phyloP scores from a whole-genome alignment of 805 yeast species.

The Wickerhamomyces bovis region DNA sequence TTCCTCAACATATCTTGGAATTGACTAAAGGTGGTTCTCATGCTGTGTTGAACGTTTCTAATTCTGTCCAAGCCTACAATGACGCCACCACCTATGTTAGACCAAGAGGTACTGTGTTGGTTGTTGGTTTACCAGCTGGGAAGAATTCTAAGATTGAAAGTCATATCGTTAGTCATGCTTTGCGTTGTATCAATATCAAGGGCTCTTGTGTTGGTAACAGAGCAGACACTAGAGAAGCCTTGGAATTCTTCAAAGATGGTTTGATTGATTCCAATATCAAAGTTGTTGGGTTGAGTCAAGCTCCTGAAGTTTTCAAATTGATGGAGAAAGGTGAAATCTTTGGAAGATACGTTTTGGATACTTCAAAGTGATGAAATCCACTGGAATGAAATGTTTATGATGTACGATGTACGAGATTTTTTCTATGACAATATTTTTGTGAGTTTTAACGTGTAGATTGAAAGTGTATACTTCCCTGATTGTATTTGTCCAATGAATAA shows the following conservation, averaged over 20 bases:
- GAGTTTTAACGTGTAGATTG: too few relatives aligned
- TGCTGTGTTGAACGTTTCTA: slow-evolving; percentile 61
- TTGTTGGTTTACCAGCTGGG: slow-evolving; percentile 69
- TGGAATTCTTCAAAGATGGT: slow-evolving; percentile 60
- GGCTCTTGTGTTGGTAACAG: slow-evolving; percentile 73
- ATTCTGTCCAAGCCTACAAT: slow-evolving; percentile 51
- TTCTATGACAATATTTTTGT: too few relatives aligned
- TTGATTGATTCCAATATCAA: slow-evolving; percentile 52
- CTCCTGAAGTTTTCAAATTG: slow-evolving; percentile 41
- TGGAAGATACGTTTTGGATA: slow-evolving; percentile 57
- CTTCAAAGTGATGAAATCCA: slow-evolving; percentile 23
- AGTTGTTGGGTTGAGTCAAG: slow-evolving; percentile 45
- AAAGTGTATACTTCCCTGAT: too few relatives aligned
- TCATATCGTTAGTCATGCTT: slow-evolving; percentile 35
- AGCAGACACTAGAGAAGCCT: slow-evolving; percentile 39
- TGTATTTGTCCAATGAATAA: too few relatives aligned
- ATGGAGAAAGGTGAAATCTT: slow-evolving; percentile 55
- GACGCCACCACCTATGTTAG: slow-evolving; percentile 51
- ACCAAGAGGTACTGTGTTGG: slow-evolving; percentile 59
- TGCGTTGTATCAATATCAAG: slow-evolving; percentile 33
- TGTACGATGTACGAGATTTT: too few relatives aligned
- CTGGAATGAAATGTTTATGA: background rate
- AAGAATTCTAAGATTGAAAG: slow-evolving; percentile 36
- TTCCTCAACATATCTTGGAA: slow-evolving; percentile 23
- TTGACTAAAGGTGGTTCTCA: slow-evolving; percentile 58